These are phyloP conservation scores for Saccharum hybrid DNA, from an alignment of 202 grass and related monocot genomes.

Conservation along the genomic window DNA sequence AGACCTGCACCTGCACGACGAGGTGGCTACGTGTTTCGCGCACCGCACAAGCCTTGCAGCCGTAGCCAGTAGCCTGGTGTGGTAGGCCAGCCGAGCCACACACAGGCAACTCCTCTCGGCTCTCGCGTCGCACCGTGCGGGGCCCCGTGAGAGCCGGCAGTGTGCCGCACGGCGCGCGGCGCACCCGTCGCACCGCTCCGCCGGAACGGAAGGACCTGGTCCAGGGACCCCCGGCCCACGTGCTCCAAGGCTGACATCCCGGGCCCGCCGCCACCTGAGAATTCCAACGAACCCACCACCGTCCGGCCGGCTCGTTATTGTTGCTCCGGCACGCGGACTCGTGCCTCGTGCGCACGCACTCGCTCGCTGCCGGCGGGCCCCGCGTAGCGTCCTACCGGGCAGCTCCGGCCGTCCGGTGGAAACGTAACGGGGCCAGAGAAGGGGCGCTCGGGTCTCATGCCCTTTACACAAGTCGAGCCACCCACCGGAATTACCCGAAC, in stretches of 20 bases:
- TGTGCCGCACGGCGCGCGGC: constrained; percentile 39
- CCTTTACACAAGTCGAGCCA: constrained; percentile 19
- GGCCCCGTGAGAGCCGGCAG: constrained; percentile 23
- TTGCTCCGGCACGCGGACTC: background rate
- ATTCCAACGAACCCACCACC: background rate
- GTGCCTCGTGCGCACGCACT: background rate
- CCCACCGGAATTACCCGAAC: constrained; percentile 50
- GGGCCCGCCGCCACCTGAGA: constrained; percentile 15
- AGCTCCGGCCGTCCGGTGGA: too few relatives aligned
- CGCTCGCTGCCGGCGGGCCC: constrained; percentile 15
- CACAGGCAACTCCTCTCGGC: background rate
- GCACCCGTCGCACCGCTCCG: background rate
- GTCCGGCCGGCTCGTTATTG: background rate
- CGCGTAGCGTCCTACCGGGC: too few relatives aligned
- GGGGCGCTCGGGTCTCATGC: constrained; percentile 7
- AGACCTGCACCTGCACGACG: background rate
- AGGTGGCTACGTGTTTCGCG: constrained; percentile 27
- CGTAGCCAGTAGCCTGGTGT: background rate
- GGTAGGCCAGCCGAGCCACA: background rate
- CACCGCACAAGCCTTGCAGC: background rate
- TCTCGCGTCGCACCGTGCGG: background rate
- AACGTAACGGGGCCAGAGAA: background rate
- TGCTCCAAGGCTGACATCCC: background rate
- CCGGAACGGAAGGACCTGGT: constrained; percentile 23
- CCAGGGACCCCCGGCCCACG: background rate